Conservation (phyloP, 805 yeast species). For the Metschnikowia colocasiae region DNA sequence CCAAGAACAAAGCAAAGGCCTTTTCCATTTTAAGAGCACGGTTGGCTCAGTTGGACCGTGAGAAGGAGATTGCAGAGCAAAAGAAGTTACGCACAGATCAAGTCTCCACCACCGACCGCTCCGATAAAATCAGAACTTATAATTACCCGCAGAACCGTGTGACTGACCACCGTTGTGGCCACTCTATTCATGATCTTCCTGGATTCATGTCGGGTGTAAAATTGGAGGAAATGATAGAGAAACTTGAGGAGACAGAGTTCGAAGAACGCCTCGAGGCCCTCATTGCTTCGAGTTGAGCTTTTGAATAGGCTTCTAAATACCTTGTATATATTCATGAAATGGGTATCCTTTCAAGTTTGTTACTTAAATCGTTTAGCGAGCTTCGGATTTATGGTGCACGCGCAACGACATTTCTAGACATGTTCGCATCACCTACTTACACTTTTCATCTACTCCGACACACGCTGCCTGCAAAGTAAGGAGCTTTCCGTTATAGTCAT, state of each 20-base stretch:
- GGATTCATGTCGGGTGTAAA: slow-evolving; percentile 39
- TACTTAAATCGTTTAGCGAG: too few relatives aligned
- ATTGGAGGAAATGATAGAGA: slow-evolving; percentile 34
- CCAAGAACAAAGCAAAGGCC: slow-evolving; percentile 90
- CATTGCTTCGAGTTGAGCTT: slow-evolving; percentile 7
- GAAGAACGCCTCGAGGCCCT: slow-evolving; percentile 32
- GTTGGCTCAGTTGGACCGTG: slow-evolving; percentile 75
- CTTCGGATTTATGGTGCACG: not conserved
- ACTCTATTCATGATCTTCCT: slow-evolving; percentile 65
- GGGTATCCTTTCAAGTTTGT: not conserved
- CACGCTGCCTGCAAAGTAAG: not conserved
- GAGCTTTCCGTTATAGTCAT: not conserved
- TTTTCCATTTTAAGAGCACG: slow-evolving; percentile 76
- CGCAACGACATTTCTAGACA: not conserved
- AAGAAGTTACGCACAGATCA: slow-evolving; percentile 69
- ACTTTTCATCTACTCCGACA: not conserved
- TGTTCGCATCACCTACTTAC: not conserved
- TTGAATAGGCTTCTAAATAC: too few relatives aligned
- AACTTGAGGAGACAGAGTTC: slow-evolving; percentile 36
- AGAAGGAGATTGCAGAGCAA: slow-evolving; percentile 61
- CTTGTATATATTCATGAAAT: not conserved
- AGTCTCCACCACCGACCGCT: slow-evolving; percentile 83
- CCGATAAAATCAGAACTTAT: slow-evolving; percentile 91
- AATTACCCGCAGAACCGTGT: slow-evolving; percentile 89
- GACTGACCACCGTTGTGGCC: slow-evolving; percentile 91